Conservation (phyloP, 768 basidiomycete species). For the Boletus rubropictus region DNA sequence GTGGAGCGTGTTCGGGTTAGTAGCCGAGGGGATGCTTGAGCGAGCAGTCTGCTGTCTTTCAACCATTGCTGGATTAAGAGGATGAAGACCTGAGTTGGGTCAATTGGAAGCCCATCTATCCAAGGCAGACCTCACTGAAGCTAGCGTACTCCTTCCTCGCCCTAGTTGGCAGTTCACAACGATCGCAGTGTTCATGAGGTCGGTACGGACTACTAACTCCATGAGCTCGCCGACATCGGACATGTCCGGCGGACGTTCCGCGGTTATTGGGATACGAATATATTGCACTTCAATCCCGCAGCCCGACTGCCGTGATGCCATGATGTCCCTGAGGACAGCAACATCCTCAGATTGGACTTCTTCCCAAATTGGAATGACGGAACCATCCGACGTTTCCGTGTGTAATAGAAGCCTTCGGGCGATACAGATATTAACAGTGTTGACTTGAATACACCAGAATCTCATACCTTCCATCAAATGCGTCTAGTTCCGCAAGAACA, state of each 20-base stretch:
- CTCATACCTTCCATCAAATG: constrained; percentile 78
- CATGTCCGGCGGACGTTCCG: constrained; percentile 77
- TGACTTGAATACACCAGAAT: background rate
- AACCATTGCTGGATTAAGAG: constrained; percentile 85
- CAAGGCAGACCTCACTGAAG: constrained; percentile 52
- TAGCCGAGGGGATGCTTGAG: constrained; percentile 30
- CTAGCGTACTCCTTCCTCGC: constrained; percentile 82
- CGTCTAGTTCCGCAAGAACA: constrained; percentile 72
- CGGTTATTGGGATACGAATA: constrained; percentile 85
- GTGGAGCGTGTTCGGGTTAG: constrained; percentile 40
- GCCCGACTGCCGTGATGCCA: constrained; percentile 51
- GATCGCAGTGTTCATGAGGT: constrained; percentile 68
- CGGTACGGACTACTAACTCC: constrained; percentile 65
- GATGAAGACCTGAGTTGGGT: constrained; percentile 56
- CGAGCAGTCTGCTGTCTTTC: constrained; percentile 30
- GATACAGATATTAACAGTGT: background rate
- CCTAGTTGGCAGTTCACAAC: constrained; percentile 96
- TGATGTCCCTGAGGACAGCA: constrained; percentile 81
- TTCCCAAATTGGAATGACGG: constrained; percentile 93
- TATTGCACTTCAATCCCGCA: constrained; percentile 65
- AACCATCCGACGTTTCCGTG: constrained; percentile 80
- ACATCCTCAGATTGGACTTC: constrained; percentile 69
- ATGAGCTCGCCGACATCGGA: constrained; percentile 71
- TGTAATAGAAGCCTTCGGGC: constrained; percentile 70
- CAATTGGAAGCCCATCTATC: background rate